These are phyloP conservation scores for Candida bentonensis DNA, from an alignment of 805 yeast species.

Conservation along the genomic window DNA sequence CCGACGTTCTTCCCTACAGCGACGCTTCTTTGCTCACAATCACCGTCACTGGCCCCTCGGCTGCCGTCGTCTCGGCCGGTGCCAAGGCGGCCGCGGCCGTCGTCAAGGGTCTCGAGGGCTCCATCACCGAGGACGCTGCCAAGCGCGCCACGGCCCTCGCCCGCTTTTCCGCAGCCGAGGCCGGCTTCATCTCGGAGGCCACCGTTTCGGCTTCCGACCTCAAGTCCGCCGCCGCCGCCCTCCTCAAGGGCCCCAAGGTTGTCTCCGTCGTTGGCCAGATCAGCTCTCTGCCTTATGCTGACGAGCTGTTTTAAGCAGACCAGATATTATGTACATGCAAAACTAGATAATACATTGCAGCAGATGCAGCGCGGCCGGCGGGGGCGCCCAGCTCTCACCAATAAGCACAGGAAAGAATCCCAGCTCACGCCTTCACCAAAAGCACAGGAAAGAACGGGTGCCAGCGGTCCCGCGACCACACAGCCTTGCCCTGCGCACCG, in stretches of 20 bases:
- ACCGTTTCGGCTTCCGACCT: slow-evolving; percentile 20
- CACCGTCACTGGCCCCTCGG: slow-evolving; percentile 43
- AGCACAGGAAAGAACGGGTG: slow-evolving; percentile 36
- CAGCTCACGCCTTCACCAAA: background rate
- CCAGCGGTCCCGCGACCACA: slow-evolving; percentile 21
- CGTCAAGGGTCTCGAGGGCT: slow-evolving; percentile 14
- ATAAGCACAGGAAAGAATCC: too few species aligned
- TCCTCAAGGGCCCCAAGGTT: slow-evolving; percentile 45
- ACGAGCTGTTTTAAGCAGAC: slow-evolving; percentile 52
- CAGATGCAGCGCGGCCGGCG: too few species aligned
- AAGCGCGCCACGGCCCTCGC: slow-evolving; percentile 43
- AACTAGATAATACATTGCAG: slow-evolving; percentile 1
- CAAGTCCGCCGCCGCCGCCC: slow-evolving; percentile 18
- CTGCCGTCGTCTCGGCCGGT: slow-evolving; percentile 44
- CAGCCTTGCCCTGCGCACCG: slow-evolving; percentile 8
- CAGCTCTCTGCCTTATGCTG: slow-evolving; percentile 72
- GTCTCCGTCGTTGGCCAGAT: slow-evolving; percentile 85
- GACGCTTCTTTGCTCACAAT: slow-evolving; percentile 74
- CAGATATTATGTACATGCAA: background rate
- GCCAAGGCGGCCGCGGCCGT: slow-evolving; percentile 30
- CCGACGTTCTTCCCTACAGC: slow-evolving; percentile 46
- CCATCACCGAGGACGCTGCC: slow-evolving; percentile 22
- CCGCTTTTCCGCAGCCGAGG: slow-evolving; percentile 40
- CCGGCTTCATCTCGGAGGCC: slow-evolving; percentile 28
- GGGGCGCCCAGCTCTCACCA: too few species aligned